A percentile compares a stretch with the other conserved stretches of the same genome.
Evolutionary conservation across 2,329 filamentous ascomycete species (phyloP).

Genomic region (Stylonectria norvegica): DNA sequence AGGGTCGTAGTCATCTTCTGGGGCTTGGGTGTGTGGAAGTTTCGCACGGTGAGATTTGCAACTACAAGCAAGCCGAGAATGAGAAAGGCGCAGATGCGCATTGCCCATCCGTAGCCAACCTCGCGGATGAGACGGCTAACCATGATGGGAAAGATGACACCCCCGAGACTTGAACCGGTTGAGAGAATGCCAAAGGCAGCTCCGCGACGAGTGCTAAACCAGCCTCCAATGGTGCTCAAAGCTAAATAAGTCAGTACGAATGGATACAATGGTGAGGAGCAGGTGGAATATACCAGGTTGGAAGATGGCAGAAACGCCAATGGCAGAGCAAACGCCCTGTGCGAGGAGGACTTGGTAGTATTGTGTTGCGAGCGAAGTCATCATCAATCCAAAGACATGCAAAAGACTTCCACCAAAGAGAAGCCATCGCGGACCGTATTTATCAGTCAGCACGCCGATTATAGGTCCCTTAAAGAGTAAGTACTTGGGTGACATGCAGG

Average conservation of each 20-base stretch:
- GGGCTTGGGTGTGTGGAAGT: conserved; percentile 22
- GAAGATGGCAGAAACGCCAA: conserved; percentile 35
- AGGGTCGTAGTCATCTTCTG: conserved; percentile 29
- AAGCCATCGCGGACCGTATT: conserved; percentile 56
- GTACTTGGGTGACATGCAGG: conserved; percentile 16
- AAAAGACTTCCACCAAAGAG: conserved; percentile 50
- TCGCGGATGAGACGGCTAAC: conserved; percentile 32
- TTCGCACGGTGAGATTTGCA: conserved; percentile 30
- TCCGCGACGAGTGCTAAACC: conserved; percentile 35
- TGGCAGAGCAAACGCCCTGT: conserved; percentile 36
- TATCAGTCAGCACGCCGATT: conserved; percentile 62
- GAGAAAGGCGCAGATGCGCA: conserved; percentile 38
- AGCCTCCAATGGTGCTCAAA: conserved; percentile 30
- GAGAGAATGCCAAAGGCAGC: conserved; percentile 35
- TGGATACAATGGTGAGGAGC: too few relatives aligned
- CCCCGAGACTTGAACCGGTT: conserved; percentile 37
- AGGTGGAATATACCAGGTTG: conserved; percentile 23
- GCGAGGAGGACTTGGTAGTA: conserved; percentile 42
- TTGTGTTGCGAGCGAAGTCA: conserved; percentile 49
- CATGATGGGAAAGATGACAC: conserved; percentile 41
- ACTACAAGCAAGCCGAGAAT: conserved; percentile 32
- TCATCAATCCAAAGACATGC: conserved; percentile 61
- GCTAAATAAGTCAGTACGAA: too few relatives aligned
- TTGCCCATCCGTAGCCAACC: conserved; percentile 39
- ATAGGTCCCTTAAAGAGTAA: conserved; percentile 47